phyloP scores from a whole-genome alignment of 768 basidiomycete genomes.

The Lactifluus rugatus region DNA sequence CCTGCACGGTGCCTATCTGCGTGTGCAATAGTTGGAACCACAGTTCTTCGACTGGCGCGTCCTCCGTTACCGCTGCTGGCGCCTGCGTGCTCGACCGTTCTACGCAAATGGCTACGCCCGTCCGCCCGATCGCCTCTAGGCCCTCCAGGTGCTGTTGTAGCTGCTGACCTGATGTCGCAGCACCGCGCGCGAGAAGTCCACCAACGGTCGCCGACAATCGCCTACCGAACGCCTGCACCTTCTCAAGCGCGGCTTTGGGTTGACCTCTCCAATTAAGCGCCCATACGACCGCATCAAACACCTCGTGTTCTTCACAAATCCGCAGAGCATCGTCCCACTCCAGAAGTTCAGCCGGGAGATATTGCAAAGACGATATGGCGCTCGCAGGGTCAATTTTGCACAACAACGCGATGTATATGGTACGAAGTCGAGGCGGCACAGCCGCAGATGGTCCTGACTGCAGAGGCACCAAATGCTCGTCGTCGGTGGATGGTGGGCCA shows the following conservation, averaged over 20 bases:
- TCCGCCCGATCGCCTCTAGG: constrained; percentile 48
- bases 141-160: constrained; percentile 32
- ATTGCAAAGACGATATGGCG: constrained; percentile 53
- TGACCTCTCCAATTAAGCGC: constrained; percentile 54
- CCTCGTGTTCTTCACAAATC: constrained; percentile 56
- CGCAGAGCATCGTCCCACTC: constrained; percentile 47
- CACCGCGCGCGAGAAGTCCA: constrained; percentile 25
- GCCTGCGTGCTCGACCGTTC: constrained; percentile 39
- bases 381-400: constrained; percentile 57
- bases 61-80: constrained; percentile 25
- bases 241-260: constrained; percentile 54
- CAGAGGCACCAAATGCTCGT: constrained; percentile 30
- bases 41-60: constrained; percentile 59
- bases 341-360: constrained; percentile 41
- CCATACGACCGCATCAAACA: constrained; percentile 79
- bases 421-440: constrained; percentile 43
- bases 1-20: constrained; percentile 73
- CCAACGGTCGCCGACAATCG: constrained; percentile 38
- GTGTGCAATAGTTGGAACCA: constrained; percentile 83
- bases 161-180: constrained; percentile 20
- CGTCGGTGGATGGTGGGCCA: constrained; percentile 33
- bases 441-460: constrained; percentile 32
- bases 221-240: constrained; percentile 51
- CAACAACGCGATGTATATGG: constrained; percentile 61
- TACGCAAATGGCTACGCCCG: constrained; percentile 61